Evolutionary conservation across 768 basidiomycete species (phyloP), one percentile per base, ranked within the genome.

Genomic region (Suillus placidus): DNA sequence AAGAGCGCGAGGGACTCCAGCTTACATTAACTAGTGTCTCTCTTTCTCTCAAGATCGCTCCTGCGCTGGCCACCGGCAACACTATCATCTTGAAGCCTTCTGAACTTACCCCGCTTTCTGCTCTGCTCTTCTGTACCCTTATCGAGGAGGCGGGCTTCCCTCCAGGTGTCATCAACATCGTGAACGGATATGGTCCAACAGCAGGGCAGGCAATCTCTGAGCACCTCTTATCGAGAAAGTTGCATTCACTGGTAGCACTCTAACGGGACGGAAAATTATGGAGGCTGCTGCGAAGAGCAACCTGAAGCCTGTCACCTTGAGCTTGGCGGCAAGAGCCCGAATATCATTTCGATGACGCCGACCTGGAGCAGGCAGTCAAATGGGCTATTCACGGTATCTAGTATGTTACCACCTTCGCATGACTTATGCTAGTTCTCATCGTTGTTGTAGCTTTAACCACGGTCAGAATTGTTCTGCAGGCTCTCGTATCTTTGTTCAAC

Each of bases 181-280:
- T 95, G 51, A 85, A 83, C 0, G 93, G 93, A 20, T 88, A 88
- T 71, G 94, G 94, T 45, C 64, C 80, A 38, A 87, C 85, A 9
- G 90, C 86, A 30, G 92, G 93, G 0, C 76, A 88, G 45, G 90
- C 92, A 20, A 88, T 96, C 67, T 74, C 84, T 5, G 80, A 83
- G 55, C 91, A 93, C 78, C 81, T 70, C 76, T 77, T 10, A 88
- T 93, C 67, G 82, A 86, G 61, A 93, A 92, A 76, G 78, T 95
- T 35, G 90, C 93, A 0, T 96, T 97, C 80, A 97, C 95, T 0
- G 94, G 94, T 3, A 91, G 89, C 65, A 93, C 92, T 2, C 79
- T 88, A 47, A 86, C 89, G 30, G 95, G 95, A 10, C 85, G 93
- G 13, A 88, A 87, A 70, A 83, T 97, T 72, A 82, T 94, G 83